Evolutionary conservation across 2,329 filamentous ascomycete species (phyloP).

Genomic region (Fusarium domesticum): DNA sequence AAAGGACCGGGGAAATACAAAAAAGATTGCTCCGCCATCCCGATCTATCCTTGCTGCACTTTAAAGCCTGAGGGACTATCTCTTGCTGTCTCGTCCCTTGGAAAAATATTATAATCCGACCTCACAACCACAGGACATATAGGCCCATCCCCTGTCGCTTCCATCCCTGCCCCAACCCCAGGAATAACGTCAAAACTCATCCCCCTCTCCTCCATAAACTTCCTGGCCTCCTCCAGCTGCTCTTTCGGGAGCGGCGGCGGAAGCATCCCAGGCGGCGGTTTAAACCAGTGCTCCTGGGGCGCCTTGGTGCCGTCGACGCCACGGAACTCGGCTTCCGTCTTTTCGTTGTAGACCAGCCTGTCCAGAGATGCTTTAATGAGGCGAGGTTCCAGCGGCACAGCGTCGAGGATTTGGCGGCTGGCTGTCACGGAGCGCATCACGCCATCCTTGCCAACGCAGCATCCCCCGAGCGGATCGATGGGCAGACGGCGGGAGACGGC

Average conservation of each 20-base stretch:
- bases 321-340: not conserved
- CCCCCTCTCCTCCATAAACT: not conserved
- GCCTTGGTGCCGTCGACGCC: not conserved
- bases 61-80: not conserved
- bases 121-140: not conserved
- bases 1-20: no score
- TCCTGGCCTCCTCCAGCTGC: not conserved
- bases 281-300: not conserved
- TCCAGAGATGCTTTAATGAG: not conserved
- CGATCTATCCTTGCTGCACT: not conserved
- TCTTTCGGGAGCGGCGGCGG: not conserved
- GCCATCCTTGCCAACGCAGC: not conserved
- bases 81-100: not conserved
- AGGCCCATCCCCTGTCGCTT: not conserved
- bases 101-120: not conserved
- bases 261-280: not conserved
- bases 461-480: not conserved
- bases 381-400: not conserved
- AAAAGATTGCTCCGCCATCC: no score
- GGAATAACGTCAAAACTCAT: not conserved
- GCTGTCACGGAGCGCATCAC: not conserved
- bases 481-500: not conserved
- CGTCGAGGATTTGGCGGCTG: not conserved
- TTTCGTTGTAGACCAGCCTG: not conserved
- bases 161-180: no score